Evolutionary conservation across 2,329 filamentous ascomycete genomes (phyloP), one percentile per base, ranked within the genome.

Genomic region (Cytospora piceae): DNA sequence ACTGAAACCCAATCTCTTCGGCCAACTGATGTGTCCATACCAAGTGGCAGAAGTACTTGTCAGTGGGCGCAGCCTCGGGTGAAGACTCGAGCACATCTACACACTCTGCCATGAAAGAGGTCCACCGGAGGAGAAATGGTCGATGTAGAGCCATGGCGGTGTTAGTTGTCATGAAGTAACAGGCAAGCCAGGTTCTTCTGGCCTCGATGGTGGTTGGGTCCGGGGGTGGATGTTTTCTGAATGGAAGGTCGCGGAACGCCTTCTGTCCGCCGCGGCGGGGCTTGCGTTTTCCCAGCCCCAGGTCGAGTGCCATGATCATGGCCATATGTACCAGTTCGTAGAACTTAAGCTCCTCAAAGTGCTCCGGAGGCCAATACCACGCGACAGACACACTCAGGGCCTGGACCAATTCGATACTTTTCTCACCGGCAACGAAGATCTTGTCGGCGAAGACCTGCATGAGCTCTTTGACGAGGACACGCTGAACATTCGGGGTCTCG

Each of bases 341-440:
- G 75, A 95, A 96, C 74, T 95, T 95, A 73, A 94, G 86, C 77
- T 95, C 90, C 72, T 96, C 92, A 66, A 91, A 91, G 71, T 91
- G 85, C 70, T 94, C 89, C 0, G 93, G 93, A 20, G 92, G 92
- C 75, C 88, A 88, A 75, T 96, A 96, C 91, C 93, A 96, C 24
- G 93, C 85, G n/a, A 89, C 87, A 8, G 87, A 83, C 4, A 96
- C 80, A 65, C 92, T 84, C 51, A 96, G 79, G 1, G 91, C 86
- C 77, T 97, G 93, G 11, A 96, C 87, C 8, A 96, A 81, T 75
- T 96, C 93, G 22, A 97, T 78, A 42, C 86, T 92, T 80, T 96
- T 96, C 71, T 93, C 88, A 15, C 91, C 92, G 8, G 86, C 85
- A 34, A 93, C 80, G 70, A 95, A 85, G 51, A 94, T 84, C 69